phyloP scores from a whole-genome alignment of 768 basidiomycete genomes.

The Lentinula sp. region DNA sequence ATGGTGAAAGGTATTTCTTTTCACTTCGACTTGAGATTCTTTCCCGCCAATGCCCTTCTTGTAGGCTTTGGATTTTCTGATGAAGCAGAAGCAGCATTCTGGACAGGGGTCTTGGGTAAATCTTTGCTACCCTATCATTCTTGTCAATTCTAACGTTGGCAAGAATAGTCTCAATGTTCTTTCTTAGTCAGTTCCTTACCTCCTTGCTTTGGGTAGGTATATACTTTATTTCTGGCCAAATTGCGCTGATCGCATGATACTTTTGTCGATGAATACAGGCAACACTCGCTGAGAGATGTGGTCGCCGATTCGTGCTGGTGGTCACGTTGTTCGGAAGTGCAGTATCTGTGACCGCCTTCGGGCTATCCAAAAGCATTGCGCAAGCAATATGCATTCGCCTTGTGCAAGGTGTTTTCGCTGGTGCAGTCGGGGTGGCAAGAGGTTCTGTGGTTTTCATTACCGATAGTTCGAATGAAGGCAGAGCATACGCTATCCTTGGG shows the following conservation, averaged over 20 bases:
- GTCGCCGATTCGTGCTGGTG: constrained; percentile 77
- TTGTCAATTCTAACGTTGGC: constrained; percentile 2
- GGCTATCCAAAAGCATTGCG: constrained; percentile 65
- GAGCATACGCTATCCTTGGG: constrained; percentile 93
- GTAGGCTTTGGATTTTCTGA: constrained; percentile 67
- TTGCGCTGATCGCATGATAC: constrained; percentile 8
- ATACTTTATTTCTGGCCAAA: not conserved
- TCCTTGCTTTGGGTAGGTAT: constrained; percentile 81
- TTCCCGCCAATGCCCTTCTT: constrained; percentile 1
- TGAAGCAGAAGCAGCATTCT: constrained; percentile 84
- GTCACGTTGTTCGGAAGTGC: constrained; percentile 84
- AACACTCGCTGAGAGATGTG: constrained; percentile 88
- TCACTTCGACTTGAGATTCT: not conserved
- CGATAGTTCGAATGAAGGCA: constrained; percentile 86
- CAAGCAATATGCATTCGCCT: constrained; percentile 83
- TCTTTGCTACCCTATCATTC: not conserved
- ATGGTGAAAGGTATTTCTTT: constrained; percentile 76
- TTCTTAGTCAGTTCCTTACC: constrained; percentile 93
- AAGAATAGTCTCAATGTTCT: constrained; percentile 72
- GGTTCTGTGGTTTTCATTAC: constrained; percentile 87
- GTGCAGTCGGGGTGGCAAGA: constrained; percentile 96
- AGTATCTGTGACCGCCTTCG: constrained; percentile 69
- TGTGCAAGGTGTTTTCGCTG: constrained; percentile 87
- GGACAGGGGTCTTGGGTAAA: constrained; percentile 80
- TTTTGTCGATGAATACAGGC: constrained; percentile 40